Conservation (phyloP, 2,329 filamentous ascomycete species). For the Lachnellula cervina region DNA sequence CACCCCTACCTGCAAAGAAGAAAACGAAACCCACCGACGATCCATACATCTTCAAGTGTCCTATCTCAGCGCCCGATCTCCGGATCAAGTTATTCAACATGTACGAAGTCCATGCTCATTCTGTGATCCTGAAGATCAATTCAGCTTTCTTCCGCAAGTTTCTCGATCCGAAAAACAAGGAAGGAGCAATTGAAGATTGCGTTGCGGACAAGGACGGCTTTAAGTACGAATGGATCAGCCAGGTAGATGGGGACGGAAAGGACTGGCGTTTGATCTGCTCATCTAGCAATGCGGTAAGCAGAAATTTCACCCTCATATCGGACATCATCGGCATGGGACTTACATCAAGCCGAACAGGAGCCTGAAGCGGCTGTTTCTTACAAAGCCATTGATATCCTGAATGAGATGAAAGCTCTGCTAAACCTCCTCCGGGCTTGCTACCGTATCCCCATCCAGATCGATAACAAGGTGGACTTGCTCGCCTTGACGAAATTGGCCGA, state of each 20-base stretch:
- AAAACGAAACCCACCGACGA: not conserved
- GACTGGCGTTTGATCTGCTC: not conserved
- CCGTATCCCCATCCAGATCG: not conserved
- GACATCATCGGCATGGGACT: no score
- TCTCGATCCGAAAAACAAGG: conserved; percentile 3
- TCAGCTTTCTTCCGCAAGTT: conserved; percentile 1
- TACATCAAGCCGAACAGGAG: no score
- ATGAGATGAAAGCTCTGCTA: not conserved
- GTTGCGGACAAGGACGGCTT: not conserved
- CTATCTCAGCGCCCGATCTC: not conserved
- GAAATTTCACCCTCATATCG: no score
- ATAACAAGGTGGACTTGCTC: not conserved
- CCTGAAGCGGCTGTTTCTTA: not conserved
- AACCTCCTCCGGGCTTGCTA: not conserved
- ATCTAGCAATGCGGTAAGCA: not conserved
- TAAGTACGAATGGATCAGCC: not conserved
- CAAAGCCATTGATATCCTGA: not conserved
- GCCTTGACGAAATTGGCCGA: not conserved
- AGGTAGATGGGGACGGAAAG: not conserved
- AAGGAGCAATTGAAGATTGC: no score
- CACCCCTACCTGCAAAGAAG: not conserved
- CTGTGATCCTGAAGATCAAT: not conserved
- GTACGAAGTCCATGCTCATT: not conserved
- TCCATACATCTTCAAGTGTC: not conserved
- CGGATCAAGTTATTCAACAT: not conserved